phyloP scores from a whole-genome alignment of 2,329 filamentous ascomycete species.

The Tricladium varicosporioides region DNA sequence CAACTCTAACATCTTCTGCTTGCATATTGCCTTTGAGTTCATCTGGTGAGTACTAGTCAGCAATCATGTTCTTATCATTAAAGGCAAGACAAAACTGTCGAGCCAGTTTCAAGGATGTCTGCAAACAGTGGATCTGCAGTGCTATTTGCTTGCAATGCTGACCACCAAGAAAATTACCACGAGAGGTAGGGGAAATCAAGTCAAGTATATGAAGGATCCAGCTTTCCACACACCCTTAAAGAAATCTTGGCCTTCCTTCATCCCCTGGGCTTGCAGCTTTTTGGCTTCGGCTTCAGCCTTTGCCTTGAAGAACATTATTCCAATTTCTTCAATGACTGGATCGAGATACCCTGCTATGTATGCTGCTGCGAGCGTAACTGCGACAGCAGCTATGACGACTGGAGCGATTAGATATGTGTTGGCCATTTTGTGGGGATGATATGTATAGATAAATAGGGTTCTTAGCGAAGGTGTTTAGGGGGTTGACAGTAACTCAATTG shows the following conservation, averaged over 20 bases:
- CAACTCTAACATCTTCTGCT: constrained; percentile 32
- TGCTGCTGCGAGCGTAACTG: constrained; percentile 34
- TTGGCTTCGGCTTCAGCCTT: constrained; percentile 42
- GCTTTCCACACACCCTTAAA: background rate
- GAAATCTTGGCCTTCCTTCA: constrained; percentile 40
- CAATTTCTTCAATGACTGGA: constrained; percentile 38
- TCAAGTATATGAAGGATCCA: no score
- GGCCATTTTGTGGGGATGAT: background rate
- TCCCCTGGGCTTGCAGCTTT: constrained; percentile 38
- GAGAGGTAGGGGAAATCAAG: no score
- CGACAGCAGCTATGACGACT: constrained; percentile 32
- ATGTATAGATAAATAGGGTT: no score
- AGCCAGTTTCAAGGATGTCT: no score
- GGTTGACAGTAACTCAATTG: no score
- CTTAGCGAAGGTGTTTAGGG: no score
- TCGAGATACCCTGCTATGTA: constrained; percentile 40
- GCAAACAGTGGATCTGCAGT: no score
- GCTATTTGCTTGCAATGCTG: no score
- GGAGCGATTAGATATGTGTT: constrained; percentile 30
- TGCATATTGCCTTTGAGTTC: constrained; percentile 39
- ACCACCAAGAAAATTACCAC: no score
- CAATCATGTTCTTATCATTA: background rate
- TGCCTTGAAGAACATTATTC: constrained; percentile 39
- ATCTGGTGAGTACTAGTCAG: constrained; percentile 22
- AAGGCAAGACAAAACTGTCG: background rate